phyloP scores from a whole-genome alignment of 2,329 filamentous ascomycete genomes.

The Colletotrichum graminicola region DNA sequence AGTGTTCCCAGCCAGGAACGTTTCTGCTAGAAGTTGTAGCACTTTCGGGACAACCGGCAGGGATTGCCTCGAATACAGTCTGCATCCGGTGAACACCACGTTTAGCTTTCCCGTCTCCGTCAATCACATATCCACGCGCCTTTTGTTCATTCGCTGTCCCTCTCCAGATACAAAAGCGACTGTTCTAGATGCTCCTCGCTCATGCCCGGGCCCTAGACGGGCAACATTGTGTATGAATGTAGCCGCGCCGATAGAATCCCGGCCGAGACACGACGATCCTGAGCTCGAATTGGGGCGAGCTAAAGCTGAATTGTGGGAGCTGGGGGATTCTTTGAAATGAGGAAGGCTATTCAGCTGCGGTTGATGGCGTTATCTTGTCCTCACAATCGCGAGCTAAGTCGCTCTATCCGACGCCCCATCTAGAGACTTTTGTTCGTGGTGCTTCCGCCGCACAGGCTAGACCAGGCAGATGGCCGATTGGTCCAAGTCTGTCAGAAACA shows the following conservation, averaged over 20 bases:
- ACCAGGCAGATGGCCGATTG: neutral
- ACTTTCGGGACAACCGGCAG: conserved; percentile 23
- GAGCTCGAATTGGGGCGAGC: neutral
- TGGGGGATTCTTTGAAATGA: neutral
- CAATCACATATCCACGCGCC: conserved; percentile 4
- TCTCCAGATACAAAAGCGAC: conserved; percentile 10
- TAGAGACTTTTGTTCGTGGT: neutral
- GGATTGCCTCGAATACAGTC: conserved; percentile 32
- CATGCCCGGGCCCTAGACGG: neutral
- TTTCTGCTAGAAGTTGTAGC: conserved; percentile 20
- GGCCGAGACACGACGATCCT: conserved; percentile 3
- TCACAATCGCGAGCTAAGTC: neutral
- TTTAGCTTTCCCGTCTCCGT: conserved; percentile 37
- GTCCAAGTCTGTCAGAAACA: neutral
- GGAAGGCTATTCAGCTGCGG: neutral
- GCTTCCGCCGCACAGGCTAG: neutral
- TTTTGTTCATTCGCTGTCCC: conserved; percentile 2
- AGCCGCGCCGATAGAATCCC: neutral
- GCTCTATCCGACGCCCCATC: neutral
- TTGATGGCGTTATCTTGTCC: neutral
- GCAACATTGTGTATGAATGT: neutral
- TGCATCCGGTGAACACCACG: conserved; percentile 35
- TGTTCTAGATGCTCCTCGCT: conserved; percentile 19
- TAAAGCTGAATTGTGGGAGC: neutral
- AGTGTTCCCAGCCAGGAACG: conserved; percentile 12